These are phyloP conservation scores for Teratosphaeria destructans DNA, from an alignment of 2,329 filamentous ascomycete species.

Conservation along the genomic window DNA sequence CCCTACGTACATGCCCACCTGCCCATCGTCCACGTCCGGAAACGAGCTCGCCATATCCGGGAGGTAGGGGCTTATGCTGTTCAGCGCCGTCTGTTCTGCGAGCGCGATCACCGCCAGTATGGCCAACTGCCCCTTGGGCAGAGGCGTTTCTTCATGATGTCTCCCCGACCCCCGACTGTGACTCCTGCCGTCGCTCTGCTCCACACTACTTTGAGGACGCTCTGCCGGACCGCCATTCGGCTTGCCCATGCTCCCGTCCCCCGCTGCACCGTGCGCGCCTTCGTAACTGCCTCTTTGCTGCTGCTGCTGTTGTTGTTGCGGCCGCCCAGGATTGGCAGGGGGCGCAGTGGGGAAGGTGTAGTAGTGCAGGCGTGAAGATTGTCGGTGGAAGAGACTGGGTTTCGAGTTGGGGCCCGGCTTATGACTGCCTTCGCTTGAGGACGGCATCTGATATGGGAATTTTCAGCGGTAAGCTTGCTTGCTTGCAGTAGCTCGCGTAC, in stretches of 20 bases:
- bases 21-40: constrained; percentile 59
- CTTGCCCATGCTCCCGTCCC: constrained; percentile 13
- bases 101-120: constrained; percentile 81
- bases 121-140: constrained; percentile 73
- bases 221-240: neutral
- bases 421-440: neutral
- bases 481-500: neutral
- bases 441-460: neutral
- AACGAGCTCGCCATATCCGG: constrained; percentile 86
- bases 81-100: constrained; percentile 90
- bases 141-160: constrained; percentile 51
- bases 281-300: constrained; percentile 24
- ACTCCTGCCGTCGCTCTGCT: neutral
- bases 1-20: constrained; percentile 81
- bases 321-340: constrained; percentile 29
- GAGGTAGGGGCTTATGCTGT: constrained; percentile 91
- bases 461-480: neutral
- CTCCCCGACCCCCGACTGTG: neutral
- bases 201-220: neutral
- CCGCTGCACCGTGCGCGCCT: constrained; percentile 46
- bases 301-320: neutral
- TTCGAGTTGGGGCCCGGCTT: neutral
- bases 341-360: constrained; percentile 72
- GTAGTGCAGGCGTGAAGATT: constrained; percentile 55
- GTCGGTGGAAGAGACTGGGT: constrained; percentile 28